Evolutionary conservation across 345 rosid genomes (phyloP).

Genomic region (Psidium guajava): DNA sequence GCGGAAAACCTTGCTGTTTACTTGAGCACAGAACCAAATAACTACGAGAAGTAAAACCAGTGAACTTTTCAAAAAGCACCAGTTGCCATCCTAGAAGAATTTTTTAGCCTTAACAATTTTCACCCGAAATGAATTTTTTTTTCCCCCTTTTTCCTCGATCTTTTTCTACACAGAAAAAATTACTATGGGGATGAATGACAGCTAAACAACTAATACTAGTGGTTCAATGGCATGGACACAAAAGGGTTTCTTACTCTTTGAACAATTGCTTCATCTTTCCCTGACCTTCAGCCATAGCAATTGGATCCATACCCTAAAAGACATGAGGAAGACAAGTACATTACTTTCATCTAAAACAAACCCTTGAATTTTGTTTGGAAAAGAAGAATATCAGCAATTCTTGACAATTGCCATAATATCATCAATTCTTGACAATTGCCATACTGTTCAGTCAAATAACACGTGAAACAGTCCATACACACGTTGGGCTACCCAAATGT

Average conservation of each 20-base stretch:
- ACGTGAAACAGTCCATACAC: not conserved
- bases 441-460: not conserved
- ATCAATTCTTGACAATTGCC: not conserved
- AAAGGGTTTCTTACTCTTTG: slow-evolving; percentile 48
- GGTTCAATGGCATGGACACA: not conserved
- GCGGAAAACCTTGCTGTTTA: not conserved
- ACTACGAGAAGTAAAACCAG: not conserved
- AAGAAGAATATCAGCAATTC: not conserved
- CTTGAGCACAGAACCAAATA: not conserved
- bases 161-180: not conserved
- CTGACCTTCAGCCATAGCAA: slow-evolving; percentile 42
- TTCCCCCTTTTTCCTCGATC: not conserved
- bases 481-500: not conserved
- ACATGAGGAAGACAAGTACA: not conserved
- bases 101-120: not conserved
- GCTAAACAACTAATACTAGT: not conserved
- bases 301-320: slow-evolving; percentile 41
- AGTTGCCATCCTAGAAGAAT: not conserved
- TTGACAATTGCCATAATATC: not conserved
- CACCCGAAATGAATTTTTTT: not conserved
- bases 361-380: not conserved
- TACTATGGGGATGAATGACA: not conserved
- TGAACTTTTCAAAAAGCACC: not conserved
- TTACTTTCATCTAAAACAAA: not conserved
- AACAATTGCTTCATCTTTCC: slow-evolving; percentile 55